Base-by-base conservation (phyloP, 2,329 filamentous ascomycete genomes). In the Aspergillus eucalypticola region DNA sequence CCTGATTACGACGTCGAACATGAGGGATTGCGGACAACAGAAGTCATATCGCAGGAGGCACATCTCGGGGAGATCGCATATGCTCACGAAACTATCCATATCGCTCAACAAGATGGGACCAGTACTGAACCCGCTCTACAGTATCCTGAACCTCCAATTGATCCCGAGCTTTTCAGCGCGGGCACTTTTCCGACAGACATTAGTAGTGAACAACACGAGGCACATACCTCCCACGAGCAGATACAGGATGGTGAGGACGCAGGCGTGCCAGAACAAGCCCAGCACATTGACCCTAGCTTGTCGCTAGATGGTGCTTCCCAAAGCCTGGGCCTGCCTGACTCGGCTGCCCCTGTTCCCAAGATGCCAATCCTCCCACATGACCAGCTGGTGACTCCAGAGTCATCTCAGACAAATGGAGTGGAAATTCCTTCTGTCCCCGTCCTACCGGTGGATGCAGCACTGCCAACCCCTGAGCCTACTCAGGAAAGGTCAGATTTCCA, bases 371-470 rank as follows among this genome's bases (percentile, higher is more conserved):
- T 42, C 38, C 39, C 52, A 42, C 27, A 35, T 35, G 39, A 54
- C 17, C 69, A 67, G 53, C 58, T 67, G 8, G 35, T 65, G 10
- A 70, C 67, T 8, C 65, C 68, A 25, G 66, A 66, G 38, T 60
- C 60, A 44, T 69, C 70, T 1, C 72, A 75, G 27, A 60, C 65
- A 27, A 41, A 35, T n/a, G 53, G 54, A 21, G 15, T 29, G 48
- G 57, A 35, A 3, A 39, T 39, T 38, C 42, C 42, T 21, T 19
- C 19, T 8, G 17, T 39, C 23, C 19, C 19, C 3, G 17, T 32
- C 21, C 15, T 48, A 11, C 15, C 41, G 10, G 6, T 41, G 5
- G 52, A 19, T 53, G 54, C 60, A 39, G 35, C 42, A 13, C 54
- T 27, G 32, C 61, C 56, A 23, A 69, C 67, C 2, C 62, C 63